Conservation (phyloP, 176 grass and related monocot species). For the Areca catechu region DNA sequence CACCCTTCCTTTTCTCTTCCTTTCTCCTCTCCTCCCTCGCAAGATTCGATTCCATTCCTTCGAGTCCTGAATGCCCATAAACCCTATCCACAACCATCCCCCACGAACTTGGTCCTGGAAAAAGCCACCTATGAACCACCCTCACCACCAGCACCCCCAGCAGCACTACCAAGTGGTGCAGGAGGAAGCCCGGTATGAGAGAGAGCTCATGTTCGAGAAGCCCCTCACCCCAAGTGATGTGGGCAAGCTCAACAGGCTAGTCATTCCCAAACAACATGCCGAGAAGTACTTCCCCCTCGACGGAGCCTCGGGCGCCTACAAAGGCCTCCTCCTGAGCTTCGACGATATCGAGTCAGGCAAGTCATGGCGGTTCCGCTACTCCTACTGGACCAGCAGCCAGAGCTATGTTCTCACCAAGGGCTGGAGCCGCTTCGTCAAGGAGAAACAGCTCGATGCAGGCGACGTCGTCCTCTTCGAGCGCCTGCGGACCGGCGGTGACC, state of each 20-base stretch:
- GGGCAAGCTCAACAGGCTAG: slow-evolving; percentile 72
- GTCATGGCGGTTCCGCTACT: slow-evolving; percentile 12
- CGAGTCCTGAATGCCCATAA: neutral
- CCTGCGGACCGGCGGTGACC: slow-evolving; percentile 27
- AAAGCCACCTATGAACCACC: neutral
- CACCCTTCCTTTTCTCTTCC: neutral
- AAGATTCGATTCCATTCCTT: neutral
- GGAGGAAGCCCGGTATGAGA: neutral
- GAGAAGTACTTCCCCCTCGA: slow-evolving; percentile 60
- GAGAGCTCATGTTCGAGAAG: slow-evolving; percentile 71
- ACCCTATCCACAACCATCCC: slow-evolving; percentile 2
- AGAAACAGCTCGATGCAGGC: slow-evolving; percentile 13
- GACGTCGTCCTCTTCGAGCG: slow-evolving; percentile 33
- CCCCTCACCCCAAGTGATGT: slow-evolving; percentile 59
- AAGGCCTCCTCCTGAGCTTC: slow-evolving; percentile 17
- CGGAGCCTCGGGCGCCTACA: slow-evolving; percentile 12
- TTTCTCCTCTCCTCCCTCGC: neutral
- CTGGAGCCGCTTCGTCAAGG: slow-evolving; percentile 18
- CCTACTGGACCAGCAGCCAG: slow-evolving; percentile 20
- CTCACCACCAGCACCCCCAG: slow-evolving; percentile 3
- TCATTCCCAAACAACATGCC: slow-evolving; percentile 79
- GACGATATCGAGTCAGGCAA: slow-evolving; percentile 16
- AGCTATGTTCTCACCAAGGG: slow-evolving; percentile 20
- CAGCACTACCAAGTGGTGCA: neutral
- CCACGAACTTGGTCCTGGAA: slow-evolving; percentile 8